These are phyloP conservation scores for Pontederia paniculata DNA, from an alignment of 176 grass and related monocot species.

Conservation along the genomic window DNA sequence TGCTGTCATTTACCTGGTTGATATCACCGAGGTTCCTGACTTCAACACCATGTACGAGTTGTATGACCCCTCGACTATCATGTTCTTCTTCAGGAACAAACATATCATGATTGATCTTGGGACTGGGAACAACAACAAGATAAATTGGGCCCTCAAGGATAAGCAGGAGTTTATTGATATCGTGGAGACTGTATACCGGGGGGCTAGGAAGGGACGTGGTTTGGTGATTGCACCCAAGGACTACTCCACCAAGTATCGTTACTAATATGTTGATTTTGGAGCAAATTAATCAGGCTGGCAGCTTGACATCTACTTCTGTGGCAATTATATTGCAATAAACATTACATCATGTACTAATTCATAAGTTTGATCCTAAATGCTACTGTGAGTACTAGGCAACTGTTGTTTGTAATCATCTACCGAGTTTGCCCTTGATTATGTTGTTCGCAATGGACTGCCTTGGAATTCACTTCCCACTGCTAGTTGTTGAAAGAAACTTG, in stretches of 20 bases:
- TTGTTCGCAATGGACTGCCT: too few relatives aligned
- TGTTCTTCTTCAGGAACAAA: constrained; percentile 99
- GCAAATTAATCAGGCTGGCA: too few relatives aligned
- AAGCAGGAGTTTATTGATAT: constrained; percentile 94
- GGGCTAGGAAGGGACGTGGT: constrained; percentile 69
- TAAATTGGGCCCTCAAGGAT: constrained; percentile 90
- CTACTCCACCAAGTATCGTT: constrained; percentile 87
- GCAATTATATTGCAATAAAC: background rate
- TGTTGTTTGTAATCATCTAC: too few relatives aligned
- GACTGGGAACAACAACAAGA: constrained; percentile 96
- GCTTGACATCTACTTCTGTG: too few relatives aligned
- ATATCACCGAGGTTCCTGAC: constrained; percentile 75
- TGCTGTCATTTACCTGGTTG: constrained; percentile 65
- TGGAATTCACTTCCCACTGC: too few relatives aligned
- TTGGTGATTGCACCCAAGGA: constrained; percentile 84
- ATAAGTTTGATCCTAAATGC: too few relatives aligned
- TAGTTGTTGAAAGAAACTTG: too few relatives aligned
- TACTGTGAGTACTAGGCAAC: too few relatives aligned
- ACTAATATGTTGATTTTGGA: constrained; percentile 19
- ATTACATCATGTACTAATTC: too few relatives aligned
- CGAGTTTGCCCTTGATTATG: too few relatives aligned
- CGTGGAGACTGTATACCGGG: constrained; percentile 84
- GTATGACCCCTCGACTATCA: constrained; percentile 74
- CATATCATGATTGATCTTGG: constrained; percentile 98
- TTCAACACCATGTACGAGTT: constrained; percentile 96